Evolutionary conservation across 352 stramenopile species (phyloP), one percentile per base, ranked within the genome.

Genomic region (Proteromonas lacertae): DNA sequence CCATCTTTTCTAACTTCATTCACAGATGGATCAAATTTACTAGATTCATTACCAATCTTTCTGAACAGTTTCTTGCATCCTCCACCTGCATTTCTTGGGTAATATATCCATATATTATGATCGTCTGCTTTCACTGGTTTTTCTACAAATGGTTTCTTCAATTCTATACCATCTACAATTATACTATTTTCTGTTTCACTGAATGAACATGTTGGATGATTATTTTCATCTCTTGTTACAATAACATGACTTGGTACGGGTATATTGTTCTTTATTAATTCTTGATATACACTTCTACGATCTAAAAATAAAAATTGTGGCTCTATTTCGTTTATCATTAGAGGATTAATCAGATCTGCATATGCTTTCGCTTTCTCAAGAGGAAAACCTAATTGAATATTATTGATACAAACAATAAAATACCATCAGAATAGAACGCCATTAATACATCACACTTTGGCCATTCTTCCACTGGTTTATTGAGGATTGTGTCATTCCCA

Each of bases 81-180:
- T 16, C 88, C 86, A 19, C 86, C 88, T 8, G 81, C 80, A 38
- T 60, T 88, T 17, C 69, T 83, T 0, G 84, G 86, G 47, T 97
- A 97, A 53, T 99, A 99, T 47, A 97, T 95, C 2, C 13, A 31
- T 31, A 31, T 81, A 47, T 96, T 96, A 55, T 99, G 88, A 61
- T 99, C 81, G 42, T 99, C 88, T 0, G 81, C 80, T 51, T 99
- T 63, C 0, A 90, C 78, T 0, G 88, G 88, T 56, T 99, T 99
- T 55, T 99, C 88, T 0, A 99, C 86, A 44, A 99, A 96, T 1
- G 84, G 88, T 53, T 99, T 99, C 52, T 95, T 72, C 39, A 99
- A 86, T 31, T 60, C 63, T 23, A 91, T 64, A 23, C 77, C 80
- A 48, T 93, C 92, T 29, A 92, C 50, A 44, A 72, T 52, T 40